Percentiles rank a stretch among this genome's conserved stretches.
phyloP scores from a whole-genome alignment of 805 yeast species.

The Lachancea fermentati region DNA sequence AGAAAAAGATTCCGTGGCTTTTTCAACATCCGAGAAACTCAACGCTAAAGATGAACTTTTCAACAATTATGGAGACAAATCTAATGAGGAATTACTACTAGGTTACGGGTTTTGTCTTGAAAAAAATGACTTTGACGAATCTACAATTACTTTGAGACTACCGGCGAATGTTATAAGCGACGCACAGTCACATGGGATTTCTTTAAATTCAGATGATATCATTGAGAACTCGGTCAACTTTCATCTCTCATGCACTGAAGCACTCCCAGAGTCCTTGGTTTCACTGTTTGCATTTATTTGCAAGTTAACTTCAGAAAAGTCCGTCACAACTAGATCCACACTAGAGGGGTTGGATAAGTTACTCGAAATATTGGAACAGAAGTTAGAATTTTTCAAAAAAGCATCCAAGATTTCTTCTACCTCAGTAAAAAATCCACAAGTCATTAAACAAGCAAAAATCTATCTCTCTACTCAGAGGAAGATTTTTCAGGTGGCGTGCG shows the following conservation, averaged over 20 bases:
- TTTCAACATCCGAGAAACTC: constrained; percentile 35
- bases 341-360: constrained; percentile 58
- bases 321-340: constrained; percentile 46
- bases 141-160: constrained; percentile 57
- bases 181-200: constrained; percentile 35
- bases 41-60: constrained; percentile 46
- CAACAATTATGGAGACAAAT: constrained; percentile 84
- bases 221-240: constrained; percentile 37
- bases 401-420: constrained; percentile 24
- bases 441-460: constrained; percentile 34
- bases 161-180: constrained; percentile 26
- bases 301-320: constrained; percentile 43
- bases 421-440: constrained; percentile 18
- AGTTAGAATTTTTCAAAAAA: constrained; percentile 37
- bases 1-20: constrained; percentile 33
- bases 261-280: constrained; percentile 42
- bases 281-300: constrained; percentile 51
- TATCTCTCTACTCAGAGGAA: constrained; percentile 47
- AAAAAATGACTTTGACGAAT: constrained; percentile 51
- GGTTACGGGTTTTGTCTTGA: constrained; percentile 75
- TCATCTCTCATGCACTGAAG: constrained; percentile 30
- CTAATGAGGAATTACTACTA: constrained; percentile 74
- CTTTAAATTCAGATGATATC: constrained; percentile 38
- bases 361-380: constrained; percentile 46
- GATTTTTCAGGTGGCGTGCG: constrained; percentile 41